phyloP scores from a whole-genome alignment of 306 rosid genomes.

The Acacia acuminata region DNA sequence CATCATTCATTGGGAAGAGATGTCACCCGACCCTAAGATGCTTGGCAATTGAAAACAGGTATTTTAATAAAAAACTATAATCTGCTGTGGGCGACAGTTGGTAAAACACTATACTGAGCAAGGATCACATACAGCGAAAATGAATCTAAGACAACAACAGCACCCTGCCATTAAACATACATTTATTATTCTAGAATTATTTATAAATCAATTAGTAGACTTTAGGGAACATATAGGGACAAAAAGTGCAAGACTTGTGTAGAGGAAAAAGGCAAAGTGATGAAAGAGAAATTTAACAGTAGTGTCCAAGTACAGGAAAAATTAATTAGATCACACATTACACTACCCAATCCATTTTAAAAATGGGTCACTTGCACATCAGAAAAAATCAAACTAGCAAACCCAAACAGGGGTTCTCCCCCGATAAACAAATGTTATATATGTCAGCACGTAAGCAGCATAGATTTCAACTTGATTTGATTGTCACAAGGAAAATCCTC shows the following conservation, averaged over 20 bases:
- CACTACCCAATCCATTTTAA: background rate
- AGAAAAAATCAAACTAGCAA: background rate
- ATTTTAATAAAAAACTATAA: background rate
- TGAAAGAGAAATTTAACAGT: conserved; percentile 11
- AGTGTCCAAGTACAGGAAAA: background rate
- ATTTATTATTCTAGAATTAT: background rate
- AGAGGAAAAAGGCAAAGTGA: background rate
- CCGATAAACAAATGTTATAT: background rate
- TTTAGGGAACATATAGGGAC: background rate
- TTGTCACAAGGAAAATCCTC: background rate
- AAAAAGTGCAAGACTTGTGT: background rate
- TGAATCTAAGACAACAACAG: conserved; percentile 6
- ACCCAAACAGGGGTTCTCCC: conserved; percentile 11
- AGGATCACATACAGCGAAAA: background rate
- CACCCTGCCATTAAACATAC: background rate
- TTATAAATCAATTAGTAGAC: background rate
- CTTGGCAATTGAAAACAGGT: background rate
- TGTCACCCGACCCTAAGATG: background rate
- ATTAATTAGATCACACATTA: background rate
- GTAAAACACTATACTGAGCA: background rate
- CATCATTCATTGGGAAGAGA: background rate
- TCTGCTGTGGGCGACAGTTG: background rate
- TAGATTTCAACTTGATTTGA: background rate
- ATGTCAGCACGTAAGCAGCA: background rate
- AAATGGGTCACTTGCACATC: background rate